Evolutionary conservation across 495 filamentous ascomycete genomes (phyloP).

Genomic region (Lasiosphaeria ovina): DNA sequence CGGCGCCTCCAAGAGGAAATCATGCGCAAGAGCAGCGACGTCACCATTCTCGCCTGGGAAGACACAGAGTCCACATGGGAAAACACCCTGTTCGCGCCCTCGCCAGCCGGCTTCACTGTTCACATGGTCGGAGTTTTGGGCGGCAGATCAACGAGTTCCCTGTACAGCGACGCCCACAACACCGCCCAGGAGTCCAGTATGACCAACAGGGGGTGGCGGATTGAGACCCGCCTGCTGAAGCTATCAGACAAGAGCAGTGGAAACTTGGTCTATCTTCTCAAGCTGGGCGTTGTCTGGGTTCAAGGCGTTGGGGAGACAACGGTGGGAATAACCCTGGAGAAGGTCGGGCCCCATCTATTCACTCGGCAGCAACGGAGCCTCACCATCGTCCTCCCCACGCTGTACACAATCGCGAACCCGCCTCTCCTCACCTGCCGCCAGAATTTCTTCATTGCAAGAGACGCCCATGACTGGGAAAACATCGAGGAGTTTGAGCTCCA

Average conservation of each 20-base stretch:
- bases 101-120: background rate
- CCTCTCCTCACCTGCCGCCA: background rate
- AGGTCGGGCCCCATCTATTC: background rate
- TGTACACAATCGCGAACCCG: background rate
- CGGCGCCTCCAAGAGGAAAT: constrained; percentile 30
- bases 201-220: background rate
- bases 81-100: background rate
- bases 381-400: background rate
- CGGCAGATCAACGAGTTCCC: background rate
- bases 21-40: constrained; percentile 17
- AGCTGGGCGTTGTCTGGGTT: background rate
- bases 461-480: background rate
- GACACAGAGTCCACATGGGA: background rate
- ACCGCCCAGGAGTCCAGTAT: background rate
- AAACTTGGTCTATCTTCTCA: background rate
- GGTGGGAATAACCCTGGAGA: background rate
- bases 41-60: constrained; percentile 25
- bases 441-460: background rate
- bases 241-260: background rate
- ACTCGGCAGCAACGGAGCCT: background rate
- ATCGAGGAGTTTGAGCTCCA: background rate
- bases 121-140: background rate
- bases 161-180: background rate
- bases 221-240: background rate
- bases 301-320: background rate